Conservation (phyloP, 495 filamentous ascomycete species). For the Umbilicaria muhlenbergii region DNA sequence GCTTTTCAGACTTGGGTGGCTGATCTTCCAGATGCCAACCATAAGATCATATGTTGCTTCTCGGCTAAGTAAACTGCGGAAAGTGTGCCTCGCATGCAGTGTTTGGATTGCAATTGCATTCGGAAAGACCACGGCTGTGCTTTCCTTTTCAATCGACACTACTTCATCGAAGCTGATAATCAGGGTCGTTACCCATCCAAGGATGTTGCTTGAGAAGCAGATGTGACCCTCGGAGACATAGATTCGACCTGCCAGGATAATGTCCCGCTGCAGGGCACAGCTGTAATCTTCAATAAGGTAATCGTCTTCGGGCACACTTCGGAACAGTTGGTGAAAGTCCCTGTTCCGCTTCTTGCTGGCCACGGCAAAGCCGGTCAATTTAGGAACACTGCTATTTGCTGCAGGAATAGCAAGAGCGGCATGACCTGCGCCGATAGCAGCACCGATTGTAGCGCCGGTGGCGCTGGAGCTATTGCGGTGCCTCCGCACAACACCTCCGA, state of each 20-base stretch:
- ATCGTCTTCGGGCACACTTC: constrained; percentile 94
- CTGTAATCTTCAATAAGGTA: constrained; percentile 98
- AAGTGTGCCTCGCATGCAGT: constrained; percentile 83
- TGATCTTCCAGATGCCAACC: constrained; percentile 95
- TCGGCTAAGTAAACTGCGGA: constrained; percentile 85
- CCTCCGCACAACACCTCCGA: constrained; percentile 41
- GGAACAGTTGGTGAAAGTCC: constrained; percentile 87
- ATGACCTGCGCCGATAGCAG: constrained; percentile 49
- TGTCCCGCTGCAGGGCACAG: constrained; percentile 88
- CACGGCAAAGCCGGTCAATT: constrained; percentile 88
- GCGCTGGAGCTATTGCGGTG: constrained; percentile 81
- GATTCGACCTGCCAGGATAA: constrained; percentile 81
- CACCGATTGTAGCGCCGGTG: constrained; percentile 54
- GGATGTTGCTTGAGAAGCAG: constrained; percentile 97
- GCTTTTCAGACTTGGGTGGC: constrained; percentile 77
- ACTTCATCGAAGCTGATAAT: constrained; percentile 98
- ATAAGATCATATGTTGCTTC: constrained; percentile 96
- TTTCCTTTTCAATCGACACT: constrained; percentile 92
- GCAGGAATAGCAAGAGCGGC: constrained; percentile 48
- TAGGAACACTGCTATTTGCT: constrained; percentile 41
- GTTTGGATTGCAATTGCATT: constrained; percentile 97
- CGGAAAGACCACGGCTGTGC: constrained; percentile 86
- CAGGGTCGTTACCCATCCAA: constrained; percentile 92
- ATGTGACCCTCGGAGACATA: constrained; percentile 96
- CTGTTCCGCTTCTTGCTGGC: constrained; percentile 90